A percentile compares a stretch with the other conserved stretches of the same genome.
Evolutionary conservation across 208 protist genomes (phyloP).

Genomic region (Crithidia fasciculata): DNA sequence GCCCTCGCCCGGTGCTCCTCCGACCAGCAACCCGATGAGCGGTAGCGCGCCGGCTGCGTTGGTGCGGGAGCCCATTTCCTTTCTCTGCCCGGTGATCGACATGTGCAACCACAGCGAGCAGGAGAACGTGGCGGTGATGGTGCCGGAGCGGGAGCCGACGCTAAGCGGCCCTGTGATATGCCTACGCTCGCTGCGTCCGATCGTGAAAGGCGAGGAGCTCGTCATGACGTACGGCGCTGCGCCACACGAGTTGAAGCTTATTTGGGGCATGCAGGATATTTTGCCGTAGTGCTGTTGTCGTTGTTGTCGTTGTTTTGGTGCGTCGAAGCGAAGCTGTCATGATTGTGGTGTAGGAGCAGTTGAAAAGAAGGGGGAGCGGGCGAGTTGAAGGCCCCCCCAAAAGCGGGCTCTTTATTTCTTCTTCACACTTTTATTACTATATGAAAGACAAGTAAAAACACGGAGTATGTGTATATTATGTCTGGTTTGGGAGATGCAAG

Average conservation of each 20-base stretch:
- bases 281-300: conserved; percentile 25
- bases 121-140: conserved; percentile 90
- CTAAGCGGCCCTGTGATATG: conserved; percentile 63
- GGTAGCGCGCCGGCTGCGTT: conserved; percentile 12
- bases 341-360: too few species aligned
- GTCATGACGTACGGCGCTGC: conserved; percentile 79
- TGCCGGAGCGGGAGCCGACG: conserved; percentile 38
- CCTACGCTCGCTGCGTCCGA: conserved; percentile 70
- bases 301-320: too few species aligned
- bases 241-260: conserved; percentile 63
- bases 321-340: too few species aligned
- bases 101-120: conserved; percentile 85
- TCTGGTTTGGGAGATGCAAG: too few species aligned
- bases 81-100: conserved; percentile 84
- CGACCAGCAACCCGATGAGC: too few species aligned
- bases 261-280: conserved; percentile 81
- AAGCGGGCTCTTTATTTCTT: too few species aligned
- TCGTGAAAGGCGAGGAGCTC: conserved; percentile 78
- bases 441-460: too few species aligned
- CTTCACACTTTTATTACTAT: too few species aligned
- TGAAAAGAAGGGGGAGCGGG: too few species aligned
- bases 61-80: conserved; percentile 71
- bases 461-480: too few species aligned
- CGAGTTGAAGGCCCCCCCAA: too few species aligned
- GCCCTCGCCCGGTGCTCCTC: not conserved